These are phyloP conservation scores for Cubamyces lactineus DNA, from an alignment of 768 basidiomycete species.

Conservation along the genomic window DNA sequence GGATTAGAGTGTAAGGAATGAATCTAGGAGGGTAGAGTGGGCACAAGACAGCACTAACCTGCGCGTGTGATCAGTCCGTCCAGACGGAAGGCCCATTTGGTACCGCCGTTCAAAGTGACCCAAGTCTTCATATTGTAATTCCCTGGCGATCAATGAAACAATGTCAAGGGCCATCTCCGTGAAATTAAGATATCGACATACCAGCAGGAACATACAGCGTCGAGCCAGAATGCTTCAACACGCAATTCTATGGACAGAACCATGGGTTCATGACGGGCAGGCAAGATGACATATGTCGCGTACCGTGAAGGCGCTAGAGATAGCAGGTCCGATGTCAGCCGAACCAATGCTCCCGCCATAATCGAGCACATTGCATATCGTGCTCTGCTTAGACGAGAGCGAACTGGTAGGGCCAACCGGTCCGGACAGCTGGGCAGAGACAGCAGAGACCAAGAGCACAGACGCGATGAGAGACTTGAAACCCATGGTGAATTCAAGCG, in stretches of 20 bases:
- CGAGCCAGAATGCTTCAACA: constrained; percentile 30
- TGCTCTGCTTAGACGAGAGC: constrained; percentile 27
- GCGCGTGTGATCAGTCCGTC: constrained; percentile 38
- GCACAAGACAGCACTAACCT: constrained; percentile 10
- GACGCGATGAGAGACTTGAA: constrained; percentile 19
- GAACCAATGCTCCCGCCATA: constrained; percentile 36
- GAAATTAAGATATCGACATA: not conserved
- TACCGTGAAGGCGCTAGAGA: constrained; percentile 32
- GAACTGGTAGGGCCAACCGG: constrained; percentile 32
- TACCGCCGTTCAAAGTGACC: constrained; percentile 33
- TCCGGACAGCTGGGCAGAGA: constrained; percentile 30
- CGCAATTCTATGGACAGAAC: constrained; percentile 26
- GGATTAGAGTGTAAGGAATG: not conserved
- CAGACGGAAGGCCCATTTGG: constrained; percentile 36
- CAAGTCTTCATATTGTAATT: constrained; percentile 37
- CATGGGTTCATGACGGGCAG: not conserved
- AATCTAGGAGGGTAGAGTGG: not conserved
- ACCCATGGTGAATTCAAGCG: constrained; percentile 8
- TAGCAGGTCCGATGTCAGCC: constrained; percentile 36
- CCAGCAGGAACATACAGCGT: constrained; percentile 34
- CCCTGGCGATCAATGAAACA: constrained; percentile 1
- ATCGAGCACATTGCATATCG: constrained; percentile 35
- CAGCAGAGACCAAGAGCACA: constrained; percentile 10
- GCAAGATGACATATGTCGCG: not conserved
- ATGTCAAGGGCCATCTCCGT: not conserved